Percentiles rank a stretch among this genome's conserved stretches.
phyloP scores from a whole-genome alignment of 2,329 filamentous ascomycete genomes.

The Apiospora sp. region DNA sequence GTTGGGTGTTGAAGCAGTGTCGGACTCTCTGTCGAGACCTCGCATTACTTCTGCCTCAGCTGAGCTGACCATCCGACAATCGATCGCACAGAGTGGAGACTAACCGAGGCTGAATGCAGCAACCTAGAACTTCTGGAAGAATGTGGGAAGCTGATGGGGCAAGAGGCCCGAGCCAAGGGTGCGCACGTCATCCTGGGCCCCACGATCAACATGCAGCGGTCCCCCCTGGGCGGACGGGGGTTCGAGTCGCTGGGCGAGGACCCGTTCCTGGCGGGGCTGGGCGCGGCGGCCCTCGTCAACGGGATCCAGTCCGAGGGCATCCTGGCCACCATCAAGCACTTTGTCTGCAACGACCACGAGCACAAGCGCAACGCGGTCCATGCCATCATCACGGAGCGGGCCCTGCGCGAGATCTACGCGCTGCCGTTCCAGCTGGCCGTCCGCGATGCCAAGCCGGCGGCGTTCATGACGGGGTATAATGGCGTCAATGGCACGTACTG shows the following conservation, averaged over 20 bases:
- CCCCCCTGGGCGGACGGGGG: slow-evolving; percentile 65
- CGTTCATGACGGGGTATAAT: slow-evolving; percentile 68
- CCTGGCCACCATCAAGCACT: slow-evolving; percentile 67
- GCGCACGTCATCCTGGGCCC: slow-evolving; percentile 67
- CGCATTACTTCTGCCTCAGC: background rate
- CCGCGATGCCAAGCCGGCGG: slow-evolving; percentile 57
- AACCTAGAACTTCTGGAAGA: slow-evolving; percentile 60
- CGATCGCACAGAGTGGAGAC: background rate
- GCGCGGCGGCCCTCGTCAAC: slow-evolving; percentile 59
- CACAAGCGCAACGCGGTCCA: slow-evolving; percentile 64
- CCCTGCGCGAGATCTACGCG: slow-evolving; percentile 65
- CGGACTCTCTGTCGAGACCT: background rate
- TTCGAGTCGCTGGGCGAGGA: slow-evolving; percentile 68
- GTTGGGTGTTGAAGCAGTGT: background rate
- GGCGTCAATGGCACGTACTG: slow-evolving; percentile 65
- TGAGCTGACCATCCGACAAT: background rate
- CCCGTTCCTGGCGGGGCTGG: slow-evolving; percentile 62
- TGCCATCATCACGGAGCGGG: slow-evolving; percentile 61
- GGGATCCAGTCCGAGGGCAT: slow-evolving; percentile 65
- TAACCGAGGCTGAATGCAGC: slow-evolving; percentile 14
- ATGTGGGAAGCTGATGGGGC: slow-evolving; percentile 59
- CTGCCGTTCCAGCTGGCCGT: slow-evolving; percentile 66
- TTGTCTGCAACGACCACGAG: slow-evolving; percentile 69
- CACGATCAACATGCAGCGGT: slow-evolving; percentile 69
- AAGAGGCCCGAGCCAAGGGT: slow-evolving; percentile 63